Evolutionary conservation across 2,329 filamentous ascomycete species (phyloP), one percentile per base, ranked within the genome.

Genomic region (Spiromastix sp.): DNA sequence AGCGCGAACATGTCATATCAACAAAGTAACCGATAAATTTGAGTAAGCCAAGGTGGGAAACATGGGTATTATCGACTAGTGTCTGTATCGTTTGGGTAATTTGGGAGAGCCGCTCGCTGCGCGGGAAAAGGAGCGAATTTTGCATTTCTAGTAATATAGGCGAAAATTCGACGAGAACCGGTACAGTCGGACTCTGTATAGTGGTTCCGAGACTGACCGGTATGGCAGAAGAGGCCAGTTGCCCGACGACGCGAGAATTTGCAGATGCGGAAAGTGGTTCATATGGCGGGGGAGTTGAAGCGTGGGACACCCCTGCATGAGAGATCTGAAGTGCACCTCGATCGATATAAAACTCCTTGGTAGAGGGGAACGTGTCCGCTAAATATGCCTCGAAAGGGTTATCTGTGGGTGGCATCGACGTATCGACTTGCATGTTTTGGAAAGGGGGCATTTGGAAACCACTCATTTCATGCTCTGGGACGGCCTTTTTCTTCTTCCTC

Each of bases 1-100:
- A 74, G 2, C 73, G 70, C 30, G 72, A 67, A 36, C 63, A 63
- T 2, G 65, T 61, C 48, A 74, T 70, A 51, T 78, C 74, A 39
- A 76, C 47, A 37, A 55, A 74, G 48, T 74, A 77, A 2, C 64
- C 64, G 6, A 68, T 42, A 33, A 68, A 63, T 34, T 56, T 58
- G 42, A 68, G 45, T 16, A 63, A 44, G 10, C 57, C 60, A 21
- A 63, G 48, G 33, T 63, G 61, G 7, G 57, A 60, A 11, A 63
- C 56, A 22, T 57, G 48, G 7, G 59, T 50, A 42, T 63, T 63
- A 25, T 63, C 58, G 8, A 63, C 46, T 11, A 64, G 45, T 21
- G 60, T 57, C 21, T 63, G 56, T 3, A 64, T 48, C 4, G 56
- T 56, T 34, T 56, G 42, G 37, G 59, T 54, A 9, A 63, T 47